Evolutionary conservation across 169 alveolate genomes (phyloP), one percentile per base, ranked within the genome.

Genomic region (Prorocentrum cordatum): DNA sequence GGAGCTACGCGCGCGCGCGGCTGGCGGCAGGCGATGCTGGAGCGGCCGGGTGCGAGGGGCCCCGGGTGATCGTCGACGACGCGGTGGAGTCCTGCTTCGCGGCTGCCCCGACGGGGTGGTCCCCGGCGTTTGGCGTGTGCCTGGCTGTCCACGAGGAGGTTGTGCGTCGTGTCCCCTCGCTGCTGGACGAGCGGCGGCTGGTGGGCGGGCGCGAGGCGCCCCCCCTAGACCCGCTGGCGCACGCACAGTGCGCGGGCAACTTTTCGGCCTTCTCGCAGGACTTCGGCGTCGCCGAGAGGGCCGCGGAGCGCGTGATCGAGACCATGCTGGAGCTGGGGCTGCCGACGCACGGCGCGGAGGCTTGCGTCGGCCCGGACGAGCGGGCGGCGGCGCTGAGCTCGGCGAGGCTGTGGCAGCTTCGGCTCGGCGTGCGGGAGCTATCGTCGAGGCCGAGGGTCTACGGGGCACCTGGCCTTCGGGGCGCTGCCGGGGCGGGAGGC

Each of bases 41-140:
- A n/a, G n/a, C n/a, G n/a, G n/a, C n/a, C n/a, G n/a, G n/a, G n/a
- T n/a, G n/a, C n/a, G n/a, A n/a, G n/a, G n/a, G n/a, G n/a, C n/a
- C n/a, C n/a, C n/a, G n/a, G n/a, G n/a, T n/a, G n/a, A n/a, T n/a
- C n/a, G n/a, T n/a, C n/a, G n/a, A n/a, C n/a, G n/a, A n/a, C n/a
- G n/a, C n/a, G n/a, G n/a, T n/a, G n/a, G n/a, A n/a, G n/a, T n/a
- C n/a, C n/a, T n/a, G n/a, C n/a, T 54, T 75, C 54, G 3, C 22
- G 9, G 86, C 27, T 4, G 72, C 58, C 5, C 87, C 87, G 7
- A 58, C 35, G 87, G 87, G 72, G 1, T 77, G 87, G 87, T n/a
- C 75, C 0, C 71, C 32, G 2, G 72, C 86, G 32, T 58, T 73
- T 7, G 31, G 70, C 62, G 36, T 73, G 22, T 75, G 86, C 27